Evolutionary conservation across 495 filamentous ascomycete genomes (phyloP).

Genomic region (Penicillium diatomitis): DNA sequence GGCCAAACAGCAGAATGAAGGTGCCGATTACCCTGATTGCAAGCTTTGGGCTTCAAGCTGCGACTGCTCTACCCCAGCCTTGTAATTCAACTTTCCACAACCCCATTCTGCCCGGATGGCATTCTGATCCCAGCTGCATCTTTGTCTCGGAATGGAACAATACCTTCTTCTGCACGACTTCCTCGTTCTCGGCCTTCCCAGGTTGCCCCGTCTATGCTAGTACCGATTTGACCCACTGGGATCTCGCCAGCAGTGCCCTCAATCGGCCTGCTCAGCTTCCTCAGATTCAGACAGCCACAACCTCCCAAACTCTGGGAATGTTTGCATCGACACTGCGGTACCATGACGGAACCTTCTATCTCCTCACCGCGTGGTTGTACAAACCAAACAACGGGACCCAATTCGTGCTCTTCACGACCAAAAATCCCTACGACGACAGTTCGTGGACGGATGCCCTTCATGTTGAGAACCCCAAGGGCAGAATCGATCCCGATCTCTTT

Average conservation of each 20-base stretch:
- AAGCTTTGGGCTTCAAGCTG: not conserved
- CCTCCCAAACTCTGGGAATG: slow-evolving; percentile 11
- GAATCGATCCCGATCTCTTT: slow-evolving; percentile 19
- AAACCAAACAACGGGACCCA: not conserved
- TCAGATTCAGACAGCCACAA: slow-evolving; percentile 6
- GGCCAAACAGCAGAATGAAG: no score
- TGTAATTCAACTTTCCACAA: slow-evolving; percentile 3
- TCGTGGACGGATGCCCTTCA: slow-evolving; percentile 15
- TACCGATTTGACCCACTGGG: slow-evolving; percentile 17
- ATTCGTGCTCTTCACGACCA: slow-evolving; percentile 11
- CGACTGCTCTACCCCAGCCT: not conserved
- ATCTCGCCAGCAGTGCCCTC: slow-evolving; percentile 14
- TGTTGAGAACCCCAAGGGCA: slow-evolving; percentile 3
- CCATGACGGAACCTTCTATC: slow-evolving; percentile 14
- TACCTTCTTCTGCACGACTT: slow-evolving; percentile 15
- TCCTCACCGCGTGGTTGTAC: slow-evolving; percentile 2
- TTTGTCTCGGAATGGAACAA: slow-evolving; percentile 11
- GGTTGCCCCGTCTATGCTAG: slow-evolving; percentile 19
- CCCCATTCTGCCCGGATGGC: slow-evolving; percentile 19
- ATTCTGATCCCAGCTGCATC: slow-evolving; percentile 17
- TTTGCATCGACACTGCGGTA: slow-evolving; percentile 19
- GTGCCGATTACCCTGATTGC: not conserved
- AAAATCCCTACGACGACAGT: slow-evolving; percentile 6
- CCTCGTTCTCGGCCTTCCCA: slow-evolving; percentile 14
- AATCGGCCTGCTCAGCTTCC: slow-evolving; percentile 8